Base-by-base conservation (phyloP, 2,329 filamentous ascomycete species). In the Daldinia sp. region DNA sequence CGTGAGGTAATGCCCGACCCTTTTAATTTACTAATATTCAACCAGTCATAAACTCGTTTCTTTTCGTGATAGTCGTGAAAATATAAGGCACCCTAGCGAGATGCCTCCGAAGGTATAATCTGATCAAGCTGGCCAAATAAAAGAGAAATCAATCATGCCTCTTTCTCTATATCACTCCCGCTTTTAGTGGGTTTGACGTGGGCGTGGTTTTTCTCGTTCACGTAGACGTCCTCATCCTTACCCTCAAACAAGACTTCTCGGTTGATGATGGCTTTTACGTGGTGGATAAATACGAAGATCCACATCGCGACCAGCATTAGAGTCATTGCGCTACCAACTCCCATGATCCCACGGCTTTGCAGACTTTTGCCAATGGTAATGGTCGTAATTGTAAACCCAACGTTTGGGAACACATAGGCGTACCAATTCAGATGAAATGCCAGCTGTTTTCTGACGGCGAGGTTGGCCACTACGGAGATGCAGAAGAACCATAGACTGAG, bases 371-470 rank as follows among this genome's bases (percentile, higher is more conserved):
- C 87, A 45, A 88, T 77, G 11, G 84, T 78, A 37, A 90, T 86
- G 3, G 82, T 83, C 0, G 85, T 83, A 35, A 90, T 77, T 1
- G 84, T 86, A 52, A 90, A 83, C 0, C 87, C 87, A 1, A 84
- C 85, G 61, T 90, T 89, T 4, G 87, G 87, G 70, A 90, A 90
- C 30, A 90, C 83, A 73, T 88, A 87, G 4, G 85, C 85, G 81
- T 85, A 88, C 87, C 86, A 90, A 54, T 77, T 80, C 29, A 81
- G 72, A 60, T 77, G 78, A 59, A 81, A 81, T 2, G 68, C 59
- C 3, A 75, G 49, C 49, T 75, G 67, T 39, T 67, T 66, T 50
- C 73, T 64, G 4, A 74, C 68, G 21, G 70, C 67, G 30, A 74
- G 63, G 29, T 72, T 72, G 23, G 72, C 72, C 9, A 74, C 60